Conservation (phyloP, 179 eudicot species). For the Dionaea muscipula region DNA sequence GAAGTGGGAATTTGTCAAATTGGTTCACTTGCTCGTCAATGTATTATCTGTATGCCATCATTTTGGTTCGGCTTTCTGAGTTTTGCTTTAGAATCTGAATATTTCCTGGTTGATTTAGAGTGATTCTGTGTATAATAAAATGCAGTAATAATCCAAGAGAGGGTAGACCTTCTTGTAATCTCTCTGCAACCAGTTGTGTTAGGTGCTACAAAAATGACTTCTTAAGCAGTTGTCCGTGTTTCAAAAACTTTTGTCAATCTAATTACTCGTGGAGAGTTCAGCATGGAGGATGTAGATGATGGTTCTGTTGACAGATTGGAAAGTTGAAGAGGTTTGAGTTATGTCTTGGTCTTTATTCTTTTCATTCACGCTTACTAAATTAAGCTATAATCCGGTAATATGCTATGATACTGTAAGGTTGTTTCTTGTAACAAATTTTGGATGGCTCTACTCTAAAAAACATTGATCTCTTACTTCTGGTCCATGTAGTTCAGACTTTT, state of each 20-base stretch:
- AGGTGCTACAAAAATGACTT: slow-evolving; percentile 81
- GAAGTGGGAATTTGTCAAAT: slow-evolving; percentile 68
- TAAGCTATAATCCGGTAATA: no score
- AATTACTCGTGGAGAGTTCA: slow-evolving; percentile 37
- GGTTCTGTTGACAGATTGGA: slow-evolving; percentile 2
- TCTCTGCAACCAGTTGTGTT: slow-evolving; percentile 62
- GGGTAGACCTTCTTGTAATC: slow-evolving; percentile 66
- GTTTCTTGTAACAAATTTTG: no score
- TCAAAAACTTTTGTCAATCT: slow-evolving; percentile 44
- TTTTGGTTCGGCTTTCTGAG: background rate
- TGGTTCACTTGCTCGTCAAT: slow-evolving; percentile 67
- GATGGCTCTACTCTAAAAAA: no score
- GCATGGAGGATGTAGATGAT: slow-evolving; percentile 25
- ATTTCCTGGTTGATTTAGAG: background rate
- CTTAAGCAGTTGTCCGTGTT: slow-evolving; percentile 64
- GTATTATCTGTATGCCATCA: slow-evolving; percentile 50
- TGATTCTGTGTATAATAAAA: slow-evolving; percentile 8
- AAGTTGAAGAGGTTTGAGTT: background rate
- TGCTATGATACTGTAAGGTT: no score
- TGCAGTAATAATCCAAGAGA: slow-evolving; percentile 80
- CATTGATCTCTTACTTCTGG: no score
- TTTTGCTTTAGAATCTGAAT: background rate
- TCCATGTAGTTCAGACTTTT: no score
- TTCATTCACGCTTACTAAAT: no score
- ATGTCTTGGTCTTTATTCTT: background rate